A percentile compares a stretch with the other conserved stretches of the same genome.
These are phyloP conservation scores for Aspergillus sclerotiicarbonarius DNA, from an alignment of 495 filamentous ascomycete species.

Conservation along the genomic window DNA sequence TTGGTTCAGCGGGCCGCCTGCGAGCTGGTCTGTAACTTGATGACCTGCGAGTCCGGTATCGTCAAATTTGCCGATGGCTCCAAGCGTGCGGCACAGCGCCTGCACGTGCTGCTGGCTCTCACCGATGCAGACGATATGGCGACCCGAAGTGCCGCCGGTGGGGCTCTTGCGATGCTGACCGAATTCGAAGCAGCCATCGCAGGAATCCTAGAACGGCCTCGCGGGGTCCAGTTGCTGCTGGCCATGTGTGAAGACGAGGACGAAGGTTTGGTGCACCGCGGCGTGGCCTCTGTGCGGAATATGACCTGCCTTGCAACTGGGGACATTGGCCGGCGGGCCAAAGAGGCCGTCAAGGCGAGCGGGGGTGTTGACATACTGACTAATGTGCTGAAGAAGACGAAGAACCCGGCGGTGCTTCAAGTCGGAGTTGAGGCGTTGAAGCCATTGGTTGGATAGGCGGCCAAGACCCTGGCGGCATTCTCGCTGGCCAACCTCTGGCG, in stretches of 20 bases:
- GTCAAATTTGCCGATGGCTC: conserved; percentile 72
- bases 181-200: conserved; percentile 70
- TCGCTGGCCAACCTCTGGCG: neutral
- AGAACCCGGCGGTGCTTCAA: conserved; percentile 62
- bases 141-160: conserved; percentile 81
- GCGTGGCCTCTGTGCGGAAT: conserved; percentile 67
- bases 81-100: conserved; percentile 62
- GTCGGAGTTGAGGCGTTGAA: conserved; percentile 62
- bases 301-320: conserved; percentile 41
- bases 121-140: conserved; percentile 78
- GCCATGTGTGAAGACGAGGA: conserved; percentile 71
- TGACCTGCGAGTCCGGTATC: conserved; percentile 70
- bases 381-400: conserved; percentile 61
- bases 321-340: conserved; percentile 39
- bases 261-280: conserved; percentile 73
- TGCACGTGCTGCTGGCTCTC: conserved; percentile 82
- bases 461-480: conserved; percentile 4
- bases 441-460: conserved; percentile 46
- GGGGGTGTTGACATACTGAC: conserved; percentile 61
- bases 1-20: conserved; percentile 77
- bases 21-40: conserved; percentile 90
- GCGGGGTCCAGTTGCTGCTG: conserved; percentile 69
- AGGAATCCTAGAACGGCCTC: conserved; percentile 63
- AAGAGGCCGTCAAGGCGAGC: conserved; percentile 38
- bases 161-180: conserved; percentile 80